Conservation (phyloP, 2,329 filamentous ascomycete species). For the Hymenoscyphus fraxineus region DNA sequence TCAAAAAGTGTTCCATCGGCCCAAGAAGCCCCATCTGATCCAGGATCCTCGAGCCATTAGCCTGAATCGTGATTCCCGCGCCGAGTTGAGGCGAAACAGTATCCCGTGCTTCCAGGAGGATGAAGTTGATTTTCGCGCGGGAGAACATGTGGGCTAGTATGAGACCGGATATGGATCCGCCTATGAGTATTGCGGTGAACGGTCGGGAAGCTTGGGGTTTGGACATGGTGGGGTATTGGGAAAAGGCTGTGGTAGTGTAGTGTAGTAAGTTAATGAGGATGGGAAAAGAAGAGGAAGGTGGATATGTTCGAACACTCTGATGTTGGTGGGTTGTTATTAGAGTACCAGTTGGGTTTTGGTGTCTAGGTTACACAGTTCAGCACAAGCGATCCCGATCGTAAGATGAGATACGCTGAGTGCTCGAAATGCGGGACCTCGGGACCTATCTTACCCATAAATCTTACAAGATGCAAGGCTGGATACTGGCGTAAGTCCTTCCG, state of each 20-base stretch:
- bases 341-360: neutral
- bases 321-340: neutral
- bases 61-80: slow-evolving; percentile 28
- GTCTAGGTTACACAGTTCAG: neutral
- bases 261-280: neutral
- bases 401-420: neutral
- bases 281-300: neutral
- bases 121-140: slow-evolving; percentile 23
- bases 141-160: slow-evolving; percentile 25
- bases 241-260: neutral
- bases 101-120: slow-evolving; percentile 25
- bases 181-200: slow-evolving; percentile 26
- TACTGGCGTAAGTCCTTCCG: neutral
- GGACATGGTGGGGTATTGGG: neutral
- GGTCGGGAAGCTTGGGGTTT: neutral
- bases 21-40: slow-evolving; percentile 47
- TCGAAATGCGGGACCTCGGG: neutral
- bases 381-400: too few relatives aligned
- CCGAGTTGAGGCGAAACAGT: slow-evolving; percentile 23
- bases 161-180: slow-evolving; percentile 25
- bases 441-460: neutral
- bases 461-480: neutral
- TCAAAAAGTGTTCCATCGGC: slow-evolving; percentile 17
- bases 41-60: slow-evolving; percentile 44
- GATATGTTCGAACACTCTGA: neutral